phyloP scores from a whole-genome alignment of 768 basidiomycete species.

The Floccularia luteovirens region DNA sequence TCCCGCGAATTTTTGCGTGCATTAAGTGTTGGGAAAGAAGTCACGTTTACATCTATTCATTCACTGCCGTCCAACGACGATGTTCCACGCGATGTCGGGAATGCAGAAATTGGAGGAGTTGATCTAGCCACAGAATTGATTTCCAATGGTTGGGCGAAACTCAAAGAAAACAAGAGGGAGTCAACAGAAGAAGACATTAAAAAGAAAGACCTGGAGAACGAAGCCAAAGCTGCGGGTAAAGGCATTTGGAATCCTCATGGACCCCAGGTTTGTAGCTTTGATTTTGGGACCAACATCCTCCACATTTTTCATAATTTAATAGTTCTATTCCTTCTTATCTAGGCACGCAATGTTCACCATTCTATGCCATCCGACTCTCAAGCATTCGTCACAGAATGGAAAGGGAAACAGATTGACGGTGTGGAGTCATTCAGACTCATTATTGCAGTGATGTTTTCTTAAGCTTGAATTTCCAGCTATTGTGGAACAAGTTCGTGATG shows the following conservation, averaged over 20 bases:
- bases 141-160: constrained; percentile 85
- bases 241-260: constrained; percentile 87
- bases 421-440: constrained; percentile 9
- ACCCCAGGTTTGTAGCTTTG: constrained; percentile 51
- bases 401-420: constrained; percentile 89
- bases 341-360: constrained; percentile 73
- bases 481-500: constrained; percentile 92
- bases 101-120: constrained; percentile 61
- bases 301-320: too few relatives aligned
- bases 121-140: constrained; percentile 77
- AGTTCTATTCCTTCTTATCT: too few relatives aligned
- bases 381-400: constrained; percentile 85
- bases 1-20: constrained; percentile 88
- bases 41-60: constrained; percentile 79
- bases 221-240: constrained; percentile 66
- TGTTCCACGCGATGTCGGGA: constrained; percentile 71
- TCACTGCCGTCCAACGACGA: constrained; percentile 74
- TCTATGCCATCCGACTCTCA: constrained; percentile 88
- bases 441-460: constrained; percentile 4
- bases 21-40: constrained; percentile 83
- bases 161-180: constrained; percentile 84
- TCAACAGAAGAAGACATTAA: constrained; percentile 70
- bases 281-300: too few relatives aligned
- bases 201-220: constrained; percentile 66
- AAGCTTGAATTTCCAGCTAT: constrained; percentile 45